These are phyloP conservation scores for Orychophragmus violaceus DNA, from an alignment of 345 rosid genomes.

Conservation along the genomic window DNA sequence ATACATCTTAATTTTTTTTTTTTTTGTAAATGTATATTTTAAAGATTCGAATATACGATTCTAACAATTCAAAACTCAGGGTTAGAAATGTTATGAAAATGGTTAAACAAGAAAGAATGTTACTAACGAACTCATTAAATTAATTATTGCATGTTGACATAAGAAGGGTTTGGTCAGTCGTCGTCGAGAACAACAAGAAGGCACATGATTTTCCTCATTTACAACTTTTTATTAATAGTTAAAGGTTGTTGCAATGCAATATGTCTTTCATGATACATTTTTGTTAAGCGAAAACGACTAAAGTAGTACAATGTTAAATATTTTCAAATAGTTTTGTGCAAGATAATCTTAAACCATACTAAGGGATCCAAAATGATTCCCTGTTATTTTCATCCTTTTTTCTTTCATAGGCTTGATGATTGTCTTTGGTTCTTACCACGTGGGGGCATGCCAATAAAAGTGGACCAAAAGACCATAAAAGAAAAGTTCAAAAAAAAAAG, in stretches of 20 bases:
- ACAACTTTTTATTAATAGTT: not conserved
- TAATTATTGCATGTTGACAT: not conserved
- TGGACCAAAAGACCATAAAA: slow-evolving; percentile 16
- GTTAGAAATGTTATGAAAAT: no score
- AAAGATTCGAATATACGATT: no score
- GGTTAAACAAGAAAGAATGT: not conserved
- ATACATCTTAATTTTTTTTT: no score
- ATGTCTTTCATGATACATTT: not conserved
- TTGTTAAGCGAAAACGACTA: not conserved
- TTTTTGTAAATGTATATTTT: no score
- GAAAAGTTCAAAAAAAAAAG: slow-evolving; percentile 8
- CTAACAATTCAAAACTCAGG: no score
- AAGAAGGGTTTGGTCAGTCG: not conserved
- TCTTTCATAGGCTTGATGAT: slow-evolving; percentile 28
- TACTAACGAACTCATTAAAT: not conserved
- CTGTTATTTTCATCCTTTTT: not conserved
- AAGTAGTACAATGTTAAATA: not conserved
- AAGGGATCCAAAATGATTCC: slow-evolving; percentile 15
- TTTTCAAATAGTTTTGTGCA: not conserved
- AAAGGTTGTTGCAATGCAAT: slow-evolving; percentile 7
- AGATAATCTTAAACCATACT: not conserved
- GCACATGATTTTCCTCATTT: slow-evolving; percentile 6
- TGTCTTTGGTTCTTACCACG: slow-evolving; percentile 26
- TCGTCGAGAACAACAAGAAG: not conserved
- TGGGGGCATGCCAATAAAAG: slow-evolving; percentile 31